phyloP scores from a whole-genome alignment of 345 rosid genomes.

The Sisymbrium irio region DNA sequence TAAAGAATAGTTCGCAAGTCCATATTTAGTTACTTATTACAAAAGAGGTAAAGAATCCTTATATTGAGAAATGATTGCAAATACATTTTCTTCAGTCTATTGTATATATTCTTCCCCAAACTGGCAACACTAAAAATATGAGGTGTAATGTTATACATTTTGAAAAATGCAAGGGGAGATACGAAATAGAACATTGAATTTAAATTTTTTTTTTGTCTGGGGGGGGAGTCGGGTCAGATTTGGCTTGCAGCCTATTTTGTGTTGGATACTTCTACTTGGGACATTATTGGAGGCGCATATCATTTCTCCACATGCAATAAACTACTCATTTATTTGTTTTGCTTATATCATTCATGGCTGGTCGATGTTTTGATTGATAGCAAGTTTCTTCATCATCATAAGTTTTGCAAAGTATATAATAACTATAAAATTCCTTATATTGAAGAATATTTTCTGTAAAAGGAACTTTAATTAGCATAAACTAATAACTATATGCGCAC shows the following conservation, averaged over 20 bases:
- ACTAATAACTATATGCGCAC: neutral
- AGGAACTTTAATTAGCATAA: neutral
- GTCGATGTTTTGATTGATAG: neutral
- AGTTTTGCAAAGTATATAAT: neutral
- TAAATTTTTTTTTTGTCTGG: too few relatives aligned
- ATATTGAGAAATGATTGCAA: neutral
- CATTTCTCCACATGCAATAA: neutral
- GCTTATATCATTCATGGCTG: neutral
- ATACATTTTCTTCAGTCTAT: neutral
- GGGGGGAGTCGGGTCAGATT: neutral
- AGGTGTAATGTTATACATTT: neutral
- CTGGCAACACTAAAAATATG: neutral
- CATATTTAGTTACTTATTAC: neutral
- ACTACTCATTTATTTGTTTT: neutral
- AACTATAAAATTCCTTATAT: neutral
- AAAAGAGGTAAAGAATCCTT: neutral
- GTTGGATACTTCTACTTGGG: constrained; percentile 31
- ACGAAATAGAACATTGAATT: neutral
- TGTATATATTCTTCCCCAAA: neutral
- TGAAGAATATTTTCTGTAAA: neutral
- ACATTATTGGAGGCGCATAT: constrained; percentile 17
- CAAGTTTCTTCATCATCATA: neutral
- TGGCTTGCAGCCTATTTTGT: constrained; percentile 8
- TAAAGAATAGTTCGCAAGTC: neutral
- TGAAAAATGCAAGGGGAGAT: neutral